A percentile compares a stretch with the other conserved stretches of the same genome.
Conservation (phyloP, 768 basidiomycete genomes). For the Boletus sensibilis region DNA sequence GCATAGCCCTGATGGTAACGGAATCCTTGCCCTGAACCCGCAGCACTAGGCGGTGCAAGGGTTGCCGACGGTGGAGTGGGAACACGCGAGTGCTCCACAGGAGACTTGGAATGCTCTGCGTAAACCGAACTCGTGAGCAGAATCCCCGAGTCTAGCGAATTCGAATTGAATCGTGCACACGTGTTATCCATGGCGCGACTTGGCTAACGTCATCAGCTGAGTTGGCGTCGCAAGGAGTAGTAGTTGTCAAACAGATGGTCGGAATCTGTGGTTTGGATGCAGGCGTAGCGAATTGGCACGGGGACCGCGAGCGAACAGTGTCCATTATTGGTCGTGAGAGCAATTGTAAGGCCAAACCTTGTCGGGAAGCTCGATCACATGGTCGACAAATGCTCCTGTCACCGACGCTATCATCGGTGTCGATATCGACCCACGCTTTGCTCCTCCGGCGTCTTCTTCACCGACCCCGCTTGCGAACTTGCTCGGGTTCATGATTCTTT, state of each 20-base stretch:
- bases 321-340: slow-evolving; percentile 31
- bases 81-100: slow-evolving; percentile 10
- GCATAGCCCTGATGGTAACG: slow-evolving; percentile 76
- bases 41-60: slow-evolving; percentile 37
- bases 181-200: slow-evolving; percentile 29
- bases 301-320: slow-evolving; percentile 23
- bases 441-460: slow-evolving; percentile 10
- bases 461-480: slow-evolving; percentile 5
- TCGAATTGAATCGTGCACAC: slow-evolving; percentile 58
- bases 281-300: slow-evolving; percentile 29
- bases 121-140: slow-evolving; percentile 31
- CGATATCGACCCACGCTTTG: background rate
- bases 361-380: slow-evolving; percentile 24
- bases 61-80: slow-evolving; percentile 32
- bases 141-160: slow-evolving; percentile 55
- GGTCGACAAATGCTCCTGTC: slow-evolving; percentile 18
- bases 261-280: slow-evolving; percentile 41
- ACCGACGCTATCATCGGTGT: background rate
- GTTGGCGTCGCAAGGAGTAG: slow-evolving; percentile 59
- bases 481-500: background rate
- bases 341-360: slow-evolving; percentile 30
- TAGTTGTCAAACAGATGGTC: slow-evolving; percentile 68
- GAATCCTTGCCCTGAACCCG: slow-evolving; percentile 45
- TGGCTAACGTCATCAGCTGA: slow-evolving; percentile 29
- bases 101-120: slow-evolving; percentile 15